Evolutionary conservation across 2,329 filamentous ascomycete species (phyloP), one percentile per base, ranked within the genome.

Genomic region (Pezizomycotina sp.): DNA sequence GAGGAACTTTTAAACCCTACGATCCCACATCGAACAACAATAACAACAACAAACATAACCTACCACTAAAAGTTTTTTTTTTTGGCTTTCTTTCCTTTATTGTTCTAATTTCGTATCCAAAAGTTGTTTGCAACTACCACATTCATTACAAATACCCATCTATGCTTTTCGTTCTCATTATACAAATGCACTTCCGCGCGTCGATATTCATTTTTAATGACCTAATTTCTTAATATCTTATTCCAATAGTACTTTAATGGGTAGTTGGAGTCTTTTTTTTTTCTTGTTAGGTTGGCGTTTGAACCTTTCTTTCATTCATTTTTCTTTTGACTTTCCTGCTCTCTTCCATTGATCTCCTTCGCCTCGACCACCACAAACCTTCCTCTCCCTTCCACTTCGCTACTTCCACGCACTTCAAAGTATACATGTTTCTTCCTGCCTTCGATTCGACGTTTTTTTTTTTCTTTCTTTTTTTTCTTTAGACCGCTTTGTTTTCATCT

Each of bases 371-470:
- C n/a, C n/a, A n/a, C 12, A 24, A 8, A 7, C 12, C 12, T 24
- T 24, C 12, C 12, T 24, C 22, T 24, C 8, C 22, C 22, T 24
- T 7, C 22, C 7, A 12, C 22, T 43, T 32, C 27, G 36, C 24
- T 33, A 38, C 32, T 36, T 36, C 23, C 15, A 36, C 34, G 31
- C 36, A 27, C 34, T 36, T 34, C 37, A 39, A 31, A 21, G 16
- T 16, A 23, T 44, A 33, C 41, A 34, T 29, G 39, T 44, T 39
- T 44, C 40, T 44, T 33, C 34, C 36, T 33, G 35, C 36, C 22
- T 34, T 44, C 36, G 41, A 40, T 44, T 44, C 36, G 29, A 44
- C 41, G 41, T 39, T 39, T 44, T 44, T 44, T 24, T 27, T 44
- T 38, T 29, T 13, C 6, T 27, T 15, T 31, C 22, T 34, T 13